Conservation (phyloP, 2,329 filamentous ascomycete species). For the Bipolaris sorokiniana region DNA sequence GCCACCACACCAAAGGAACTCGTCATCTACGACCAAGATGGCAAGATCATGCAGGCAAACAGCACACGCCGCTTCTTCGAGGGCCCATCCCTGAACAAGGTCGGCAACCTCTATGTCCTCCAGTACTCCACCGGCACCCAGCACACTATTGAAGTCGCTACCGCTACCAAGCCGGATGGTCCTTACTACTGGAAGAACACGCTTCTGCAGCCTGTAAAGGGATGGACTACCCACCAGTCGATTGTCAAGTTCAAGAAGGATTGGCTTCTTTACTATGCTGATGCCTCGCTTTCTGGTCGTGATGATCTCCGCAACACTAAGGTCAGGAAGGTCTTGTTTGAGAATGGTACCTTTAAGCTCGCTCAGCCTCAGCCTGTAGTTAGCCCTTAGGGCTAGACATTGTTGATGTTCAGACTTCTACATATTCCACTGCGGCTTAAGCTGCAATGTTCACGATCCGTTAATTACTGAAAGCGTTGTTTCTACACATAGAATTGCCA, state of each 20-base stretch:
- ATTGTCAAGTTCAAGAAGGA: slow-evolving; percentile 72
- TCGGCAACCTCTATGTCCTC: slow-evolving; percentile 71
- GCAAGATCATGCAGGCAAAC: slow-evolving; percentile 65
- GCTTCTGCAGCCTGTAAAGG: slow-evolving; percentile 74
- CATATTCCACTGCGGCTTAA: too few species aligned
- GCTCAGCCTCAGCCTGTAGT: slow-evolving; percentile 9
- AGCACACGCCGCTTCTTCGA: slow-evolving; percentile 78
- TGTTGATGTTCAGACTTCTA: too few species aligned
- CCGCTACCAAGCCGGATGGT: slow-evolving; percentile 66
- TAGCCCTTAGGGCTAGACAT: neutral
- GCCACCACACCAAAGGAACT: slow-evolving; percentile 62
- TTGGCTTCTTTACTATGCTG: slow-evolving; percentile 78
- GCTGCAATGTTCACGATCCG: too few species aligned
- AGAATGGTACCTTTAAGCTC: slow-evolving; percentile 8
- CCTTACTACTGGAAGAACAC: slow-evolving; percentile 73
- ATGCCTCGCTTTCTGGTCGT: slow-evolving; percentile 65
- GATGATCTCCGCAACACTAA: slow-evolving; percentile 12
- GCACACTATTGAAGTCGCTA: slow-evolving; percentile 73
- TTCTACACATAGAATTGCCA: too few species aligned
- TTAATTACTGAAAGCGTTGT: too few species aligned
- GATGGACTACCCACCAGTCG: slow-evolving; percentile 81
- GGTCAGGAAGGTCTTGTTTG: slow-evolving; percentile 11
- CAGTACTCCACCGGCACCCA: slow-evolving; percentile 78
- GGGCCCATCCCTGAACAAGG: slow-evolving; percentile 78
- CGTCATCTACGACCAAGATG: slow-evolving; percentile 66